Evolutionary conservation across 2,329 filamentous ascomycete genomes (phyloP).

Genomic region (Fusarium begoniae): DNA sequence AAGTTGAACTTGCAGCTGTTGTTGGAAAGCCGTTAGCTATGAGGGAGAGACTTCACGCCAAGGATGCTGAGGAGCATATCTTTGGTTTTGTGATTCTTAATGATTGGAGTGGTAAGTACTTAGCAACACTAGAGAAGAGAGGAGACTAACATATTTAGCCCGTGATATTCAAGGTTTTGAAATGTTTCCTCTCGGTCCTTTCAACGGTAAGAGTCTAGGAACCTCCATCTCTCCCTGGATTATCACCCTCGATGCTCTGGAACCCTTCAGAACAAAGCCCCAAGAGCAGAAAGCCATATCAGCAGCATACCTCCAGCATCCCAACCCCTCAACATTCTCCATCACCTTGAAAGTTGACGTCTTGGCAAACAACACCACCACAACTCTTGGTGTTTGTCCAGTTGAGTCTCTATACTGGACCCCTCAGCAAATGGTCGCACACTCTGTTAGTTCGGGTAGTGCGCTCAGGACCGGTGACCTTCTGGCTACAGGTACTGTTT

Average conservation of each 20-base stretch:
- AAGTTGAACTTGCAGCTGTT: constrained; percentile 56
- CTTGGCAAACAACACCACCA: constrained; percentile 13
- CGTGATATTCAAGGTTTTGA: constrained; percentile 70
- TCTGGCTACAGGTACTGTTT: constrained; percentile 54
- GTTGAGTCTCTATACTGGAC: constrained; percentile 24
- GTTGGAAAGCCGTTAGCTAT: constrained; percentile 52
- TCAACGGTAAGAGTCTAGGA: constrained; percentile 69
- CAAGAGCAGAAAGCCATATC: neutral
- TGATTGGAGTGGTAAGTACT: constrained; percentile 64
- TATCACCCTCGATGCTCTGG: constrained; percentile 67
- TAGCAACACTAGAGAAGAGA: too few relatives aligned
- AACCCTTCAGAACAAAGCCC: constrained; percentile 58
- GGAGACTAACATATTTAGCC: constrained; percentile 45
- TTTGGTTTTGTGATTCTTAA: constrained; percentile 71
- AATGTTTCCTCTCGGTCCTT: constrained; percentile 68
- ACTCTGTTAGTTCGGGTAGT: constrained; percentile 21
- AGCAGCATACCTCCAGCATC: constrained; percentile 47
- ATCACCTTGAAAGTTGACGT: constrained; percentile 46
- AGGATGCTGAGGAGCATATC: constrained; percentile 65
- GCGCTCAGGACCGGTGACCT: constrained; percentile 47
- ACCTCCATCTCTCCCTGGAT: constrained; percentile 71
- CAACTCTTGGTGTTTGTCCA: neutral
- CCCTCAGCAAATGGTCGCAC: constrained; percentile 19
- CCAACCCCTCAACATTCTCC: constrained; percentile 48
- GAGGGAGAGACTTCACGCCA: constrained; percentile 50